Conservation (phyloP, 768 basidiomycete genomes). For the Brasilioporus rufonigricans region DNA sequence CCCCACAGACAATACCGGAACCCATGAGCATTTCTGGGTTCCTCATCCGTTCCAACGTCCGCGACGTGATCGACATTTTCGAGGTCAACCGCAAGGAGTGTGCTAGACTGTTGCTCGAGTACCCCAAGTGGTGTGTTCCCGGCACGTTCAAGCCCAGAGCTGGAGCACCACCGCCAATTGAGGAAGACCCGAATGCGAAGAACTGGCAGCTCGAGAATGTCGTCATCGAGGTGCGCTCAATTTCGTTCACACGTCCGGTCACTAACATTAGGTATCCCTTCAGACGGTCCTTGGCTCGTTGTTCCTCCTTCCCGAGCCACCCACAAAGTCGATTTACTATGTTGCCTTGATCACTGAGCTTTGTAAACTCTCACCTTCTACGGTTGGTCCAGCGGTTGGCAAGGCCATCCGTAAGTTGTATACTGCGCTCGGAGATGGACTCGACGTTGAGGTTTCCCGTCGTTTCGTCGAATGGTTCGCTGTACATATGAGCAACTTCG, state of each 20-base stretch:
- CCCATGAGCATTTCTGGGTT: slow-evolving; percentile 75
- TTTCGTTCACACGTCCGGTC: neutral
- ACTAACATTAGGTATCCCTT: neutral
- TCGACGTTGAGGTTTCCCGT: slow-evolving; percentile 81
- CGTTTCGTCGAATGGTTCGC: slow-evolving; percentile 95
- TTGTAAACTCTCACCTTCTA: slow-evolving; percentile 89
- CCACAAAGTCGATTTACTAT: slow-evolving; percentile 84
- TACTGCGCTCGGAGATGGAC: slow-evolving; percentile 69
- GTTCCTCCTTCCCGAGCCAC: slow-evolving; percentile 74
- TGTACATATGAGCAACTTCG: slow-evolving; percentile 96
- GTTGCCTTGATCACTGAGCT: slow-evolving; percentile 87
- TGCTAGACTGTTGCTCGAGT: slow-evolving; percentile 81
- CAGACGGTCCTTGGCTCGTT: slow-evolving; percentile 74
- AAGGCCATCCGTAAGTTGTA: slow-evolving; percentile 92
- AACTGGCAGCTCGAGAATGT: slow-evolving; percentile 90
- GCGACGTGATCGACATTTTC: slow-evolving; percentile 83
- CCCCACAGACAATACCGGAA: slow-evolving; percentile 68
- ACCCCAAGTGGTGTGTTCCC: slow-evolving; percentile 76
- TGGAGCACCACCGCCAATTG: slow-evolving; percentile 47
- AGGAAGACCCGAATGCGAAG: slow-evolving; percentile 54
- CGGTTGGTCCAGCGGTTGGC: slow-evolving; percentile 94
- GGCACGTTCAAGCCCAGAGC: slow-evolving; percentile 86
- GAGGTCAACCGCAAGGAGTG: slow-evolving; percentile 97
- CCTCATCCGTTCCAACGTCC: slow-evolving; percentile 66
- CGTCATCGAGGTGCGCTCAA: slow-evolving; percentile 67